Evolutionary conservation across 176 grass and related monocot species (phyloP).

Genomic region (Typha latifolia): DNA sequence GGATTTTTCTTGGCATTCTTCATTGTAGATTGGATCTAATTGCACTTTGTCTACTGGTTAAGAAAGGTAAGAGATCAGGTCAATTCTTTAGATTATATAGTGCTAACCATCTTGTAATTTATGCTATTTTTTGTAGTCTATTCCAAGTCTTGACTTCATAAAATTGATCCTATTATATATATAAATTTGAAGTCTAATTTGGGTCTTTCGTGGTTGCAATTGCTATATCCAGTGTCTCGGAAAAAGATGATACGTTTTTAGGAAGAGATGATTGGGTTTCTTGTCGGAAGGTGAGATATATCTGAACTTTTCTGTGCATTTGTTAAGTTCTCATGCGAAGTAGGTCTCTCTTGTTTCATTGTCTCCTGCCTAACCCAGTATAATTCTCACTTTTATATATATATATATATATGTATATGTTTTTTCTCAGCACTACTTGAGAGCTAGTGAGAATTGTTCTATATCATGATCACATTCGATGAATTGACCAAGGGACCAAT

Average conservation of each 20-base stretch:
- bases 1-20: no score
- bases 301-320: no score
- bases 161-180: no score
- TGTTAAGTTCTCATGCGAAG: no score
- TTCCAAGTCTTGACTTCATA: background rate
- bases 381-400: no score
- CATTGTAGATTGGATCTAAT: background rate
- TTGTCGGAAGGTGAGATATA: no score
- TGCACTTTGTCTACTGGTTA: background rate
- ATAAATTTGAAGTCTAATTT: background rate
- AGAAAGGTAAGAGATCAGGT: background rate
- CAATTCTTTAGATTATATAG: background rate
- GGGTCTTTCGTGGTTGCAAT: background rate
- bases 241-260: background rate
- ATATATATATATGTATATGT: no score
- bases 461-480: conserved; percentile 37
- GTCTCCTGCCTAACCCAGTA: no score
- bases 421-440: no score
- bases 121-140: no score
- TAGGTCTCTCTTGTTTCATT: background rate
- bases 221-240: background rate
- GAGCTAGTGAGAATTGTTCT: background rate
- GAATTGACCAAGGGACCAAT: conserved; percentile 22
- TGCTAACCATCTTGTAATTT: background rate
- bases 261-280: background rate